Percentiles rank a stretch among this genome's conserved stretches.
Conservation (phyloP, 768 basidiomycete species). For the Mycena floridula region DNA sequence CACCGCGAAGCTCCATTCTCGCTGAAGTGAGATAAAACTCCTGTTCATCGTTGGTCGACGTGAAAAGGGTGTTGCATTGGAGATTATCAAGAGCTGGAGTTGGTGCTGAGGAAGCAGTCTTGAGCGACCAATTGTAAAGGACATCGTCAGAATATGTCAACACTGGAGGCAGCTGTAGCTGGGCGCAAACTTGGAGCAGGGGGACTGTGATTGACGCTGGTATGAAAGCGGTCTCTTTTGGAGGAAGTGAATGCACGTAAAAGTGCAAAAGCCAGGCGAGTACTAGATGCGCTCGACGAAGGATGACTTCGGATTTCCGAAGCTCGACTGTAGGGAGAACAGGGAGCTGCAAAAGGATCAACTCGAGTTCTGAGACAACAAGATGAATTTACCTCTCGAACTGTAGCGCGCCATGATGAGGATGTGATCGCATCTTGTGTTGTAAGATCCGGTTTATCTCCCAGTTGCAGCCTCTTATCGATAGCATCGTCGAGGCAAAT, state of each 20-base stretch:
- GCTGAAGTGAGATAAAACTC: slow-evolving; percentile 87
- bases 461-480: slow-evolving; percentile 47
- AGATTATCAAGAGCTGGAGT: slow-evolving; percentile 50
- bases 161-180: slow-evolving; percentile 79
- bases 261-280: slow-evolving; percentile 72
- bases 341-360: slow-evolving; percentile 37
- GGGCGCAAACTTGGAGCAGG: slow-evolving; percentile 58
- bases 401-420: slow-evolving; percentile 44
- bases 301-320: slow-evolving; percentile 41
- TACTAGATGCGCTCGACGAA: slow-evolving; percentile 70
- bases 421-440: slow-evolving; percentile 33
- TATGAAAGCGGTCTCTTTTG: slow-evolving; percentile 47
- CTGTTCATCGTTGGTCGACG: slow-evolving; percentile 71
- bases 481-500: slow-evolving; percentile 44
- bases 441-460: slow-evolving; percentile 39
- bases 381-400: slow-evolving; percentile 38
- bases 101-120: slow-evolving; percentile 24
- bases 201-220: slow-evolving; percentile 71
- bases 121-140: slow-evolving; percentile 73
- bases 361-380: background rate
- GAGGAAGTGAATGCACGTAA: slow-evolving; percentile 64
- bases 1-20: slow-evolving; percentile 81
- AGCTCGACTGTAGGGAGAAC: slow-evolving; percentile 42
- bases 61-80: slow-evolving; percentile 64
- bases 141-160: slow-evolving; percentile 91